Percentiles rank a stretch among this genome's conserved stretches.
phyloP scores from a whole-genome alignment of 1,139 yeast species.

The Nakaseomyces bracarensis region DNA sequence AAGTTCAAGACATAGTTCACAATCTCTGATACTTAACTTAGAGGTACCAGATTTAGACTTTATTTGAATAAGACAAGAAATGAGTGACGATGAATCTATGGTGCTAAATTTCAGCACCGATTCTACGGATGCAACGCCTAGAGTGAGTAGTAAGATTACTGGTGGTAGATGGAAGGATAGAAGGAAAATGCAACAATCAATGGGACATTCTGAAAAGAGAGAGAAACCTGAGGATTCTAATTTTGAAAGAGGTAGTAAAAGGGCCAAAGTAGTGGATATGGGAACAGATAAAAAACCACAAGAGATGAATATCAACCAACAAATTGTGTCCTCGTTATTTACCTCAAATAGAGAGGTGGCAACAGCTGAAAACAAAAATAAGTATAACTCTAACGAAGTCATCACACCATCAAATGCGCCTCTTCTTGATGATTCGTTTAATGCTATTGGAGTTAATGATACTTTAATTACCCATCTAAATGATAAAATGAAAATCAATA shows the following conservation, averaged over 20 bases:
- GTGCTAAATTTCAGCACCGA: conserved; percentile 26
- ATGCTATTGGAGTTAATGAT: conserved; percentile 59
- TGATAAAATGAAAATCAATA: conserved; percentile 48
- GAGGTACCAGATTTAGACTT: background rate
- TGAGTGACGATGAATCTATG: conserved; percentile 32
- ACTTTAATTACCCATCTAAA: conserved; percentile 46
- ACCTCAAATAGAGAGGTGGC: conserved; percentile 52
- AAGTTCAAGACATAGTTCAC: too few relatives aligned
- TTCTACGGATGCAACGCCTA: conserved; percentile 13
- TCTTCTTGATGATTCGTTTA: conserved; percentile 52
- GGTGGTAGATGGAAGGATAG: conserved; percentile 83
- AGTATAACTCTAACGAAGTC: conserved; percentile 28
- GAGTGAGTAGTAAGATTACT: conserved; percentile 36
- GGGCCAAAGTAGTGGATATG: conserved; percentile 7
- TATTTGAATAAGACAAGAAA: too few relatives aligned
- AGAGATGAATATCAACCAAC: conserved; percentile 13
- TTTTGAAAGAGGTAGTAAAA: conserved; percentile 9
- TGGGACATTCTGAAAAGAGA: conserved; percentile 27
- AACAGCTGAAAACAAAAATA: conserved; percentile 25
- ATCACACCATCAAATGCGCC: conserved; percentile 70
- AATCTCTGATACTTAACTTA: too few relatives aligned
- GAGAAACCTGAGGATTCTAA: conserved; percentile 21
- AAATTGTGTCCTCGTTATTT: conserved; percentile 73
- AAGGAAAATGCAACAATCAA: conserved; percentile 36
- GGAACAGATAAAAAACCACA: conserved; percentile 12